Evolutionary conservation across 495 filamentous ascomycete species (phyloP).

Genomic region (Hypoxylon fragiforme): DNA sequence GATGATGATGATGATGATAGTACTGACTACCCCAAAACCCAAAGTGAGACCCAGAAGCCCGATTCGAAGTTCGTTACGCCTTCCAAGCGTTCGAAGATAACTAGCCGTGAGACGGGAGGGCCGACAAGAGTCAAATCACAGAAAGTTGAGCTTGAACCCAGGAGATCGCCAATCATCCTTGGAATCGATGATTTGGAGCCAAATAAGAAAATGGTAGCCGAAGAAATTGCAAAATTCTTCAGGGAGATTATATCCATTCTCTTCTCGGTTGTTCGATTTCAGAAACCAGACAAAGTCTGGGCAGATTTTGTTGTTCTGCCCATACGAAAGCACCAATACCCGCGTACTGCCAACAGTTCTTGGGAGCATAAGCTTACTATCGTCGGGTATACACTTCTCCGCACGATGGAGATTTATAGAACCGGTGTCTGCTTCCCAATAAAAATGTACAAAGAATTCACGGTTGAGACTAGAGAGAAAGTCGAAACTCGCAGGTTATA

Average conservation of each 20-base stretch:
- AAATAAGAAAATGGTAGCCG: no score
- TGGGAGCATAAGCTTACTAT: slow-evolving; percentile 6
- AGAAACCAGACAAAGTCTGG: background rate
- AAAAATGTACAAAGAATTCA: slow-evolving; percentile 18
- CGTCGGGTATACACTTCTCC: slow-evolving; percentile 20
- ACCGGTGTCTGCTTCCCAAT: slow-evolving; percentile 2
- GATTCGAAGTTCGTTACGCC: no score
- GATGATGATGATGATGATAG: background rate
- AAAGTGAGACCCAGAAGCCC: background rate
- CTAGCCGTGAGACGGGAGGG: no score
- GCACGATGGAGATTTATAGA: slow-evolving; percentile 28
- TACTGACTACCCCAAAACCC: background rate
- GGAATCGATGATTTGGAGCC: no score
- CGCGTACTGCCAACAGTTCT: slow-evolving; percentile 15
- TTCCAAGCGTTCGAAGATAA: no score
- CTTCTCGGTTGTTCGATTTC: no score
- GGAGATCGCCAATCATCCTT: no score
- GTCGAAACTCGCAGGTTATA: background rate
- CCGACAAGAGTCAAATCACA: no score
- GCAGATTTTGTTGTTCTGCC: background rate
- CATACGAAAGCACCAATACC: slow-evolving; percentile 13
- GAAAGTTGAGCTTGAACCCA: no score
- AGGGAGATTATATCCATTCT: no score
- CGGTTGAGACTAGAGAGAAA: background rate
- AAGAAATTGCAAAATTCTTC: no score